Base-by-base conservation (phyloP, 177 flowering plant species). In the Tripterygium wilfordii region DNA sequence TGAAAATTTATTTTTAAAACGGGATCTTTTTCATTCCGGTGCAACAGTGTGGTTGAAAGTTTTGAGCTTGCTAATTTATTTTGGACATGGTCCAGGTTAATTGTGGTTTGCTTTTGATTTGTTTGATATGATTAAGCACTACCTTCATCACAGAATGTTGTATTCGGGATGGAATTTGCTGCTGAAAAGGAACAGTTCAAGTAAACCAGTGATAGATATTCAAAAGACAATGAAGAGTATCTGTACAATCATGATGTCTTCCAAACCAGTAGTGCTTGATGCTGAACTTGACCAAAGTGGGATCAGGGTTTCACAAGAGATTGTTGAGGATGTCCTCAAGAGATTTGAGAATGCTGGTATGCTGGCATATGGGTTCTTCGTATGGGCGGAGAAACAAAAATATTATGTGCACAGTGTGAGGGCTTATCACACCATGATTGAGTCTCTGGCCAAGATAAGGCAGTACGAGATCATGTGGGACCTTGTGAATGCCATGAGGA, bases 391-490 rank as follows among this genome's bases (percentile, higher is more conserved):
- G 36, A 84, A 76, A 65, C 94, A 90, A 64, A 43, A 73, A 14
- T 54, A 73, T 49, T 87, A 80, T 37, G 19, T 21, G 26, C 97
- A 87, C 48, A 84, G 79, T 29, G 61, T 85, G 6, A 60, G 58
- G 58, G 72, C 95, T 42, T 83, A 82, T 63, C 96, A 88, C 36
- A 56, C 70, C 12, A 73, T 90, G 83, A 84, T 90, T 19, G 84
- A 62, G 42, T 84, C 97, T 47, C 36, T 88, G 32, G 96, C 91
- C 21, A 90, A 82, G 74, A 79, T 88, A 46, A 68, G 89, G 65
- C 96, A 88, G 71, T 85, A 78, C 55, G 68, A 84, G 72, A 66
- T 90, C 24, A 73, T 90, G 91, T 90, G 96, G 97, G 89, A 85
- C 60, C 67, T 90, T 36, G 84, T 90, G 20, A 83, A 77, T 49